phyloP scores from a whole-genome alignment of 345 rosid species.

The Trapa incisa region DNA sequence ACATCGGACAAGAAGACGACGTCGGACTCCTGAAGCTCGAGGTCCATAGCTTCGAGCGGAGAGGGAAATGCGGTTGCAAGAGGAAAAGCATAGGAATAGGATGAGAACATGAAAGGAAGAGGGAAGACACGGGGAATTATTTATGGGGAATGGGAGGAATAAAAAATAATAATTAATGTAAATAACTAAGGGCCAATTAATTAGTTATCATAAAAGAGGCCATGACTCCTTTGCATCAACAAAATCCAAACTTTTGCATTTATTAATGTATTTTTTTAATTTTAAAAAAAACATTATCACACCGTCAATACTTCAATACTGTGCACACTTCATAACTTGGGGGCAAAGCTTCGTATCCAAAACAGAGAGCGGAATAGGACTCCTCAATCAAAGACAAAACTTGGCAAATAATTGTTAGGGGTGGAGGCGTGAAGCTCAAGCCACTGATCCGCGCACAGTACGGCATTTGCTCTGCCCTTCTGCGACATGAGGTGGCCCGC shows the following conservation, averaged over 20 bases:
- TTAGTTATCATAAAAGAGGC: neutral
- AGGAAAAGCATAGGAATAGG: too few species aligned
- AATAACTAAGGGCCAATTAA: neutral
- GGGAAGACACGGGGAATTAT: neutral
- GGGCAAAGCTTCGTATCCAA: too few species aligned
- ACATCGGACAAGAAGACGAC: slow-evolving; percentile 9
- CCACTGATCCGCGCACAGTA: neutral
- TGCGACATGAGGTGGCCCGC: neutral
- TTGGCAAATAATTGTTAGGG: neutral
- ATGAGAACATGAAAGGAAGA: neutral
- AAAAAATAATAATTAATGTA: neutral
- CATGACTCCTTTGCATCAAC: too few species aligned
- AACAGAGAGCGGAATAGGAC: too few species aligned
- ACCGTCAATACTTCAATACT: too few species aligned
- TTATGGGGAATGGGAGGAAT: neutral
- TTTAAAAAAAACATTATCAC: too few species aligned
- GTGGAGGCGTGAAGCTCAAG: neutral
- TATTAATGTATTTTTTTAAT: too few species aligned
- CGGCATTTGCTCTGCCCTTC: neutral
- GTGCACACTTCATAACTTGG: too few species aligned
- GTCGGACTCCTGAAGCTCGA: slow-evolving; percentile 17
- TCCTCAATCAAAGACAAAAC: too few species aligned
- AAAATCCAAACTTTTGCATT: too few species aligned
- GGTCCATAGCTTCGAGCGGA: slow-evolving; percentile 7
- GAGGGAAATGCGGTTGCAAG: neutral